Evolutionary conservation across 1,139 yeast genomes (phyloP).

Genomic region (Oligophagozyma castellii): DNA sequence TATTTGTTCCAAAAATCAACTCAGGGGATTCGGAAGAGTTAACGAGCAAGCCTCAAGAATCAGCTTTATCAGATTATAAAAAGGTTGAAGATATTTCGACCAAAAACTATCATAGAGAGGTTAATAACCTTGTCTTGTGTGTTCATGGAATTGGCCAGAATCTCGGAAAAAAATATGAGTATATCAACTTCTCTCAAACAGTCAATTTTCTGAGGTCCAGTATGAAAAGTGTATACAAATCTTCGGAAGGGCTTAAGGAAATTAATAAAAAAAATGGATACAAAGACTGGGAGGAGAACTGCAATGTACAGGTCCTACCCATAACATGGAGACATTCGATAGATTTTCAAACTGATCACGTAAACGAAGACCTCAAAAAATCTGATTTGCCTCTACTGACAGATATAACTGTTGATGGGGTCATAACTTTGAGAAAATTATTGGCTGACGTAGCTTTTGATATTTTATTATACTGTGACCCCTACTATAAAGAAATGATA

Average conservation of each 20-base stretch:
- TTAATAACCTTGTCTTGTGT: constrained; percentile 73
- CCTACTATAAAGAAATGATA: constrained; percentile 50
- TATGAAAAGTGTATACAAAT: constrained; percentile 41
- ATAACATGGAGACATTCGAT: constrained; percentile 66
- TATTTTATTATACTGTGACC: constrained; percentile 73
- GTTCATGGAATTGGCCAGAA: constrained; percentile 93
- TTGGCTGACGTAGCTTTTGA: constrained; percentile 83
- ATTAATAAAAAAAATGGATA: constrained; percentile 17
- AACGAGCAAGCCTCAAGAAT: too few relatives aligned
- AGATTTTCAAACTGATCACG: constrained; percentile 40
- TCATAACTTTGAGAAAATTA: constrained; percentile 59
- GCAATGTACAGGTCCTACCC: constrained; percentile 63
- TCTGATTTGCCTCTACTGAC: constrained; percentile 43
- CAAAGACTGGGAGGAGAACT: constrained; percentile 29
- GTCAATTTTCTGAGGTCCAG: constrained; percentile 57
- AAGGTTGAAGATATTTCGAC: too few relatives aligned
- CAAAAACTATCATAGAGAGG: constrained; percentile 29
- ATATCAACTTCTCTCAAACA: constrained; percentile 78
- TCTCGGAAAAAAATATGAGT: constrained; percentile 64
- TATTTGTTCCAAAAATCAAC: background rate
- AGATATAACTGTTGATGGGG: constrained; percentile 71
- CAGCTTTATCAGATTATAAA: too few relatives aligned
- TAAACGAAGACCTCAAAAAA: constrained; percentile 17
- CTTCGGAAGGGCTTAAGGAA: constrained; percentile 31
- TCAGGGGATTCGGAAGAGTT: background rate